phyloP scores from a whole-genome alignment of 75 land plant species.

The Adiantum capillusveneris region DNA sequence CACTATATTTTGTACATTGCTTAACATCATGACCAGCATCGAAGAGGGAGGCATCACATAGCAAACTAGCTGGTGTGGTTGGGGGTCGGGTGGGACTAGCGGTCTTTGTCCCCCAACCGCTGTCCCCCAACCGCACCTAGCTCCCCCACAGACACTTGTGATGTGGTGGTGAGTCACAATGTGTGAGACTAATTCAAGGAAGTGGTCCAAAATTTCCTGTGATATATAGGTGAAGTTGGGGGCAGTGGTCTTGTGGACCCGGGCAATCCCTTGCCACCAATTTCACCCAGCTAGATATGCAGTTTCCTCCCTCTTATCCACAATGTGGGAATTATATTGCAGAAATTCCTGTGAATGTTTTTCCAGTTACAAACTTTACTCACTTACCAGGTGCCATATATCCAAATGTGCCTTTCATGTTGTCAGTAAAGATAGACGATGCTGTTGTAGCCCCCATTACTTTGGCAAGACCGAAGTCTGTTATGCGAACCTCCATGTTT shows the following conservation, averaged over 20 bases:
- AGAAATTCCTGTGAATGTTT: not conserved
- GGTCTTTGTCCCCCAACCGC: too few relatives aligned
- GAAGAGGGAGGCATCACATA: too few relatives aligned
- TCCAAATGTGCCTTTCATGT: constrained; percentile 55
- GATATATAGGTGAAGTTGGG: not conserved
- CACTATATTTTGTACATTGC: too few relatives aligned
- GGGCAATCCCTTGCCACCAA: not conserved
- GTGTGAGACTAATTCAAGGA: too few relatives aligned
- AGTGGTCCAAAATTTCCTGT: not conserved
- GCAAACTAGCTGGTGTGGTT: too few relatives aligned
- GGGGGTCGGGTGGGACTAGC: too few relatives aligned
- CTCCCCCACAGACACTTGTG: too few relatives aligned
- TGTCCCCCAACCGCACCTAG: too few relatives aligned
- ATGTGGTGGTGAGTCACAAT: too few relatives aligned
- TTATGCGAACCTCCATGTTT: constrained; percentile 47
- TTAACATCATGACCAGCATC: too few relatives aligned
- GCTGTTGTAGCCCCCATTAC: constrained; percentile 18
- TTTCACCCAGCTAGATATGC: not conserved
- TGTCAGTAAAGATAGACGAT: constrained; percentile 37
- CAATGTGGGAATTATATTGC: not conserved
- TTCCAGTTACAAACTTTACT: too few relatives aligned
- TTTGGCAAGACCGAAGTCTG: constrained; percentile 72
- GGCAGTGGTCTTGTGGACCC: not conserved
- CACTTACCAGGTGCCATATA: constrained; percentile 93
- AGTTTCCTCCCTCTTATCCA: not conserved